These are phyloP conservation scores for Periglandula ipomoeae DNA, from an alignment of 2,329 filamentous ascomycete species.

Conservation along the genomic window DNA sequence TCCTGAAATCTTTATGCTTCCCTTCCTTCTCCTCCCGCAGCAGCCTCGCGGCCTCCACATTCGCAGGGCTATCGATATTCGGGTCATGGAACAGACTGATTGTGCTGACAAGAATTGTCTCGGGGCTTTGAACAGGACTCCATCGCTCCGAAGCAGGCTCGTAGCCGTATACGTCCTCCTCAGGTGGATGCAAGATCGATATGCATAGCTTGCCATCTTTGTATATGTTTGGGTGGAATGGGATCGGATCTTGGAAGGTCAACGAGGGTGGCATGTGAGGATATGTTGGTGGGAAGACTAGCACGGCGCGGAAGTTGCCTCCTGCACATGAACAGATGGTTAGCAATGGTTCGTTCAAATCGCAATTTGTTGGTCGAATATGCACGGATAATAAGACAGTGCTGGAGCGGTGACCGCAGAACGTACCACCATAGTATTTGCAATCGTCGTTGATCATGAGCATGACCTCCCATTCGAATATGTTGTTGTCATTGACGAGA, in stretches of 20 bases:
- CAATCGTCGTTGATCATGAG: conserved; percentile 95
- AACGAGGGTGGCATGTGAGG: conserved; percentile 82
- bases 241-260: conserved; percentile 73
- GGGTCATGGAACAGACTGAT: conserved; percentile 88
- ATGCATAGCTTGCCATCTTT: conserved; percentile 84
- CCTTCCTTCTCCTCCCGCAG: conserved; percentile 68
- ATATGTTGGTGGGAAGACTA: conserved; percentile 78
- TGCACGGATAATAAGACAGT: too few relatives aligned
- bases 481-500: conserved; percentile 71
- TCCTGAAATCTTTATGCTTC: conserved; percentile 63
- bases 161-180: conserved; percentile 90
- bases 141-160: conserved; percentile 85
- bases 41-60: conserved; percentile 84
- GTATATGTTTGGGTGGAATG: conserved; percentile 95
- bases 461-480: conserved; percentile 99
- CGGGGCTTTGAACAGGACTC: conserved; percentile 89
- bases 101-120: conserved; percentile 85
- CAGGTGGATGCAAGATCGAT: conserved; percentile 90
- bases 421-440: conserved; percentile 81
- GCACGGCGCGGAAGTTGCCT: conserved; percentile 80
- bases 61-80: conserved; percentile 92
- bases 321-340: conserved; percentile 39
- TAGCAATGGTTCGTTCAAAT: neutral
- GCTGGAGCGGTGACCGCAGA: too few relatives aligned
- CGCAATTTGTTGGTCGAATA: too few relatives aligned